Percentiles rank a stretch among this genome's conserved stretches.
These are phyloP conservation scores for Tylopilus balloui DNA, from an alignment of 768 basidiomycete genomes.

Conservation along the genomic window DNA sequence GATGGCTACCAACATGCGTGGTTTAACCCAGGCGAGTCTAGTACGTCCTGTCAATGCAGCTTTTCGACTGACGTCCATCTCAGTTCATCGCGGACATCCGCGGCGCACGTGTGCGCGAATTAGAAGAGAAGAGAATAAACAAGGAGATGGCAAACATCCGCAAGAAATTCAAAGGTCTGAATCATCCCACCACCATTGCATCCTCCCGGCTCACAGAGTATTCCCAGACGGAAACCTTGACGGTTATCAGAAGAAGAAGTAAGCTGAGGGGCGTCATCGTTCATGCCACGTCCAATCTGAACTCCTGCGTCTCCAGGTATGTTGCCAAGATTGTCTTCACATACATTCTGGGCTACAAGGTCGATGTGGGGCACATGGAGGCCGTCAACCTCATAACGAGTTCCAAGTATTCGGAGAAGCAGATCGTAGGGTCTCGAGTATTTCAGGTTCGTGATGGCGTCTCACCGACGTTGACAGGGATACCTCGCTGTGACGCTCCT, in stretches of 20 bases:
- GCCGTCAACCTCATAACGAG: slow-evolving; percentile 97
- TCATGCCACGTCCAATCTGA: slow-evolving; percentile 13
- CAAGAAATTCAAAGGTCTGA: slow-evolving; percentile 92
- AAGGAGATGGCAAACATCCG: slow-evolving; percentile 99
- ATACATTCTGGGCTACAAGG: slow-evolving; percentile 97
- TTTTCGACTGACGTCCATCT: slow-evolving; percentile 4
- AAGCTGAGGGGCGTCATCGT: slow-evolving; percentile 25
- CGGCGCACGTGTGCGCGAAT: slow-evolving; percentile 90
- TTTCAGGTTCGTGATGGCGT: not conserved
- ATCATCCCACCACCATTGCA: slow-evolving; percentile 5
- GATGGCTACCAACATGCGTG: slow-evolving; percentile 92
- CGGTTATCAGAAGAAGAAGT: slow-evolving; percentile 94
- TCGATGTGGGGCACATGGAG: slow-evolving; percentile 99
- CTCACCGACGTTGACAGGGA: slow-evolving; percentile 50
- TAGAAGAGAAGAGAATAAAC: slow-evolving; percentile 98
- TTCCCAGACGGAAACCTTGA: slow-evolving; percentile 74
- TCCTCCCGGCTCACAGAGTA: slow-evolving; percentile 2
- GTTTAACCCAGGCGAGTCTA: slow-evolving; percentile 76
- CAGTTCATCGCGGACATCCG: slow-evolving; percentile 99
- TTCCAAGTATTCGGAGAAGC: slow-evolving; percentile 95
- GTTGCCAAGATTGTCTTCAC: slow-evolving; percentile 99
- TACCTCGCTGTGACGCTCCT: slow-evolving; percentile 95
- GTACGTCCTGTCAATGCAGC: not conserved
- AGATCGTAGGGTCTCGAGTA: slow-evolving; percentile 67
- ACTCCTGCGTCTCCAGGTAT: slow-evolving; percentile 53